These are phyloP conservation scores for Polytrichum formosum DNA, from an alignment of 225 moss, liverwort and hornwort species.

Conservation along the genomic window DNA sequence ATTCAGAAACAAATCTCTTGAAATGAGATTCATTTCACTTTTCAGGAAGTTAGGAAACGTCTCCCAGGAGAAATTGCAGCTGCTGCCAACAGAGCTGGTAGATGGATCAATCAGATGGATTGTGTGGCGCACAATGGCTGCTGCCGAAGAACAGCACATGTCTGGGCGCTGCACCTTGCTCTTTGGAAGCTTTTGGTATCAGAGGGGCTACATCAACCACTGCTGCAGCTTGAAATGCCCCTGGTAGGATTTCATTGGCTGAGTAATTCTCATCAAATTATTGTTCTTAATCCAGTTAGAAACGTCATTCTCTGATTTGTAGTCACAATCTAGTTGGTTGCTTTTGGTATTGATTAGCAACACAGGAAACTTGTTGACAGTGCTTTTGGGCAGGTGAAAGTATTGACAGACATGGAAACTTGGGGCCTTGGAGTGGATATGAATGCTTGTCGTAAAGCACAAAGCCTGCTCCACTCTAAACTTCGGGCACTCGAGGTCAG, in stretches of 20 bases:
- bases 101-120: conserved; percentile 93
- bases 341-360: no score
- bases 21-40: conserved; percentile 6
- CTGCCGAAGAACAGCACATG: conserved; percentile 87
- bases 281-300: no score
- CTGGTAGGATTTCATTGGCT: conserved; percentile 43
- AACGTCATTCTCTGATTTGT: no score
- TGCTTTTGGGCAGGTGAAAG: conserved; percentile 63
- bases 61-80: conserved; percentile 81
- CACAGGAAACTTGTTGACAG: background rate
- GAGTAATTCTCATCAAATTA: background rate
- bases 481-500: conserved; percentile 59
- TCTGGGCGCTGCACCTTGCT: conserved; percentile 71
- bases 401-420: conserved; percentile 85
- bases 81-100: conserved; percentile 80
- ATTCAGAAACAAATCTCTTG: conserved; percentile 11
- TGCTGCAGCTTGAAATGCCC: conserved; percentile 88
- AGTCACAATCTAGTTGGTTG: no score
- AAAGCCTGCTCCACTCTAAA: conserved; percentile 52
- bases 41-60: conserved; percentile 82
- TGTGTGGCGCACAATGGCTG: conserved; percentile 81
- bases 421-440: conserved; percentile 82
- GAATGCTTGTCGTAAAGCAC: conserved; percentile 68
- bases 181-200: conserved; percentile 86
- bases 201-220: conserved; percentile 75